Conservation (phyloP, 176 grass and related monocot species). For the Leersia perrieri region DNA sequence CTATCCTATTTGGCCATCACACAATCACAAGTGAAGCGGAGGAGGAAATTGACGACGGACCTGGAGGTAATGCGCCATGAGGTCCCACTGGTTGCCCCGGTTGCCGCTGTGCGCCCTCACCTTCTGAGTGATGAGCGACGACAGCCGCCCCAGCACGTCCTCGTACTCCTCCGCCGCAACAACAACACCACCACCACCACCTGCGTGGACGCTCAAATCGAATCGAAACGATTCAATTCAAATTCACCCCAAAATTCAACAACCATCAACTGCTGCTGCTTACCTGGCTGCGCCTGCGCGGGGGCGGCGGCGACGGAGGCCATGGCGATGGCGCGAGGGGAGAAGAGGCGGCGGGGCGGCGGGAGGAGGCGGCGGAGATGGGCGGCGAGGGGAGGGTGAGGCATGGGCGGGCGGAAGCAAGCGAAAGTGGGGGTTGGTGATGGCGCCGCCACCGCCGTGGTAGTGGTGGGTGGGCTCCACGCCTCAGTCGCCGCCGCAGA, state of each 20-base stretch:
- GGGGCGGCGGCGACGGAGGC: neutral
- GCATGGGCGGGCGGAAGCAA: constrained; percentile 26
- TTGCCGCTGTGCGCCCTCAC: constrained; percentile 69
- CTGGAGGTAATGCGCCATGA: constrained; percentile 78
- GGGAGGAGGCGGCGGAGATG: constrained; percentile 11
- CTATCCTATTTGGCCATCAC: neutral
- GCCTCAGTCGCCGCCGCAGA: no score
- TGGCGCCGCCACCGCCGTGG: constrained; percentile 3
- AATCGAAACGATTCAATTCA: neutral
- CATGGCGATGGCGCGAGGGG: constrained; percentile 47
- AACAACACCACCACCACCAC: neutral
- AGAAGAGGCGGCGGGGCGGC: neutral
- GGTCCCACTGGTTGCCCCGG: constrained; percentile 73
- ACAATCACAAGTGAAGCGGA: neutral
- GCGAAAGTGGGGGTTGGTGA: constrained; percentile 36
- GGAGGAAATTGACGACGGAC: constrained; percentile 23
- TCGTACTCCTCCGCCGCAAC: constrained; percentile 51
- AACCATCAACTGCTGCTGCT: neutral
- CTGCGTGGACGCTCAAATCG: no score
- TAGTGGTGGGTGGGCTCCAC: constrained; percentile 33
- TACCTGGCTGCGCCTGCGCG: constrained; percentile 27
- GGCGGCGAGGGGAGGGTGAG: neutral
- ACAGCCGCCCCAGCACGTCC: constrained; percentile 63
- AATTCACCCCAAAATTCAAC: neutral
- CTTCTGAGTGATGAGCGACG: constrained; percentile 82